phyloP scores from a whole-genome alignment of 495 filamentous ascomycete genomes.

The Xylaria acuta region DNA sequence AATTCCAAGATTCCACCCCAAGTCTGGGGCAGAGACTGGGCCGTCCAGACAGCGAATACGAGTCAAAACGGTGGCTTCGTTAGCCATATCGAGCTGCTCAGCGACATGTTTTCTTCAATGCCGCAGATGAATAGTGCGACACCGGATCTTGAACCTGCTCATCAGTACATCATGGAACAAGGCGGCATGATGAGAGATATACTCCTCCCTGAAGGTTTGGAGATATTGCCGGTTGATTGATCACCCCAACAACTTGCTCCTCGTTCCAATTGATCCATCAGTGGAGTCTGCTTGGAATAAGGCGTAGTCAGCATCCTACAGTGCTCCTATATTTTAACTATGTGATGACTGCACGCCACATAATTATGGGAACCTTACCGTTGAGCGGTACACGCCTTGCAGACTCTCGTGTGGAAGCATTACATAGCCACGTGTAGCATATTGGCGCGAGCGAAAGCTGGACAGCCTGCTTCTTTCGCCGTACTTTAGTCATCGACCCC shows the following conservation, averaged over 20 bases:
- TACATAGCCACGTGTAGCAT: background rate
- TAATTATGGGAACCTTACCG: background rate
- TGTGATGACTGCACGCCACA: background rate
- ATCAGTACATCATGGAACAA: constrained; percentile 30
- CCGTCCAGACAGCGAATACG: constrained; percentile 46
- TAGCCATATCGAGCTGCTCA: constrained; percentile 57
- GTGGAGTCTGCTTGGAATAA: background rate
- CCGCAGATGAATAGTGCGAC: constrained; percentile 40
- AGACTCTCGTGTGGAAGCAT: background rate
- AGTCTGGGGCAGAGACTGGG: constrained; percentile 58
- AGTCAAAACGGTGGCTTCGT: constrained; percentile 38
- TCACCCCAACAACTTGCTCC: background rate
- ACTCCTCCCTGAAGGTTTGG: constrained; percentile 26
- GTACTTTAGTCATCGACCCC: too few relatives aligned
- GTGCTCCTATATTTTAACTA: background rate
- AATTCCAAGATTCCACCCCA: constrained; percentile 54
- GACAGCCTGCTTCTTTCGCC: background rate
- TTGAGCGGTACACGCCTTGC: background rate
- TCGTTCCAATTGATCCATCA: background rate
- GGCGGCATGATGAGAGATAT: constrained; percentile 27
- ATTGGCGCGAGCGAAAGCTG: background rate
- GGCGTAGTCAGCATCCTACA: background rate
- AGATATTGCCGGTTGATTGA: constrained; percentile 30
- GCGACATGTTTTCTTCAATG: constrained; percentile 50
- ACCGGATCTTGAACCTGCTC: constrained; percentile 30